Base-by-base conservation (phyloP, 2,329 filamentous ascomycete genomes). In the Neospermospora avenae region DNA sequence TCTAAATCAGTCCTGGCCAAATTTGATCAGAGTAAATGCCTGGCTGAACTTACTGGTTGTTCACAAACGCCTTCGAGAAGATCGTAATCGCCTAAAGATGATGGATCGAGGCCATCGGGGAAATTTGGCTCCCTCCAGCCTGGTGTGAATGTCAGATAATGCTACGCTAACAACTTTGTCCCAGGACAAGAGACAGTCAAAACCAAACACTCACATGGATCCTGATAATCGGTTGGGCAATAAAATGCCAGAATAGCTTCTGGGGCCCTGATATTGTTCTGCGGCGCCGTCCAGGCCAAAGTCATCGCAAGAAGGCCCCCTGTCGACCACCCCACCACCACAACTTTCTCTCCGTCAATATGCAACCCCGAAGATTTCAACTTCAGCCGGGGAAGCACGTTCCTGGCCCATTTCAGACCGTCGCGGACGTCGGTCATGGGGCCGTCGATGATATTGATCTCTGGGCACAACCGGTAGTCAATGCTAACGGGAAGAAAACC, bases 401-500 rank as follows among this genome's bases (percentile, higher is more conserved):
- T 60, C 1, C 75, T 70, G 0, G 72, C 72, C 78, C 79, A 82
- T 0, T 55, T 8, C 1, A 78, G 68, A 0, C 79, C 77, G 61
- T 80, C 77, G 14, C 72, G 67, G 0, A 75, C 72, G 63, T 83
- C 81, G 2, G 64, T 63, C 67, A 83, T 76, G 0, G 81, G 74
- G 0, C 81, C 81, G 1, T 79, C 74, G 3, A 73, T 51, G 3
- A 83, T 64, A 20, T 69, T 76, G 2, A 76, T 71, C 45, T 82
- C 78, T 0, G 80, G 81, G 58, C 80, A 82, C 1, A 83, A 73
- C 0, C 79, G 70, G 61, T 82, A 80, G 64, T 83, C 80, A 0
- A 82, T 55, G 61, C 76, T 79, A 11, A 83, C 67, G 0, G 80
- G 78, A 2, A 82, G 66, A 42, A 82, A 72, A 0, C 77, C 76